phyloP scores from a whole-genome alignment of 768 basidiomycete genomes.

The Lactifluus subvellereus region DNA sequence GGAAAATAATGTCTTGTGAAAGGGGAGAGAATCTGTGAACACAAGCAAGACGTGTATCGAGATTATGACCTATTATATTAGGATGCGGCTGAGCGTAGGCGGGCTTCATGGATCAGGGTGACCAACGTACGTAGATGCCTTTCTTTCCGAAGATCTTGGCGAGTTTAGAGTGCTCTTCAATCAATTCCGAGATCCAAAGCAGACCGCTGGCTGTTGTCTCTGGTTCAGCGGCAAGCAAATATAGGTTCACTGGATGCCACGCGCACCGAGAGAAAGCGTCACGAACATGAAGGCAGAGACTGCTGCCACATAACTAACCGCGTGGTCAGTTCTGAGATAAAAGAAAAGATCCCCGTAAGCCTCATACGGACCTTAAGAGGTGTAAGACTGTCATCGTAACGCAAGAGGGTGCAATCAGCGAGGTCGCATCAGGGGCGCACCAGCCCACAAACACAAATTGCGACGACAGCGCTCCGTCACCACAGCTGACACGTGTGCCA shows the following conservation, averaged over 20 bases:
- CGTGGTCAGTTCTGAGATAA: constrained; percentile 1
- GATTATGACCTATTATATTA: constrained; percentile 60
- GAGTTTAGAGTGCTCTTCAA: constrained; percentile 83
- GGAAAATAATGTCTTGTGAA: constrained; percentile 70
- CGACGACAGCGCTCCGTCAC: neutral
- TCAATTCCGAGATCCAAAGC: constrained; percentile 89
- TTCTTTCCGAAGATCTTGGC: constrained; percentile 82
- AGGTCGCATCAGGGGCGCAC: neutral
- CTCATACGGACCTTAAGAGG: constrained; percentile 48
- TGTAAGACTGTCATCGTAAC: constrained; percentile 49
- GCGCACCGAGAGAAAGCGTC: constrained; percentile 83
- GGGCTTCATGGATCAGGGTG: neutral
- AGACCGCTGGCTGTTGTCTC: constrained; percentile 74
- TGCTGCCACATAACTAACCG: constrained; percentile 63
- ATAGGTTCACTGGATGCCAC: neutral
- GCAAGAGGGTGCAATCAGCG: neutral
- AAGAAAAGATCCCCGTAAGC: constrained; percentile 12
- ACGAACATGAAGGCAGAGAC: constrained; percentile 80
- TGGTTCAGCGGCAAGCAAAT: constrained; percentile 10
- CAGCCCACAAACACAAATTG: too few species aligned
- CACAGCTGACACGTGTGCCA: neutral
- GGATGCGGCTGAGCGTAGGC: neutral
- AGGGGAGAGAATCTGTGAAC: constrained; percentile 75
- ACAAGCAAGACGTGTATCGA: constrained; percentile 70
- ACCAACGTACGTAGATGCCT: constrained; percentile 71